Percentiles rank a stretch among this genome's conserved stretches.
phyloP scores from a whole-genome alignment of 306 rosid species.

The Medicago ruthenica region DNA sequence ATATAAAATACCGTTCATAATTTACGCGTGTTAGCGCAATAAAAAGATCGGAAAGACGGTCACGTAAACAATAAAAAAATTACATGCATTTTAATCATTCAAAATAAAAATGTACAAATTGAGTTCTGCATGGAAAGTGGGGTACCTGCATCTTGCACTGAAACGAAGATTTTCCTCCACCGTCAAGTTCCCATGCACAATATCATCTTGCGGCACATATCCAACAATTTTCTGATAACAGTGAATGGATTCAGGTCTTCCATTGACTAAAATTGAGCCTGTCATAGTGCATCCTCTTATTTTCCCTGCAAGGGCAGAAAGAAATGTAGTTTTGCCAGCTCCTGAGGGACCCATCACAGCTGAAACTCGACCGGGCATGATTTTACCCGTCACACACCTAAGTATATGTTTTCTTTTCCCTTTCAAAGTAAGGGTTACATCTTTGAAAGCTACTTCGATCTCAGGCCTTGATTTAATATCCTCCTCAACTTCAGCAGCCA shows the following conservation, averaged over 20 bases:
- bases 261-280: constrained; percentile 74
- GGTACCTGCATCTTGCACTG: constrained; percentile 89
- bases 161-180: constrained; percentile 92
- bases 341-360: constrained; percentile 97
- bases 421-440: constrained; percentile 73
- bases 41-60: too few relatives aligned
- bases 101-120: background rate
- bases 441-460: constrained; percentile 81
- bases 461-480: constrained; percentile 59
- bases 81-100: background rate
- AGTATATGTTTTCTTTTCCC: constrained; percentile 67
- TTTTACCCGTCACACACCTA: constrained; percentile 75
- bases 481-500: constrained; percentile 67
- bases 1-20: too few relatives aligned
- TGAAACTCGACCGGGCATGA: constrained; percentile 80
- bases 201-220: constrained; percentile 90
- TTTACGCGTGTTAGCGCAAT: too few relatives aligned
- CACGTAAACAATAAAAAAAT: background rate
- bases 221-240: constrained; percentile 77
- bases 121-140: constrained; percentile 24
- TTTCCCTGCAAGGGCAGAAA: constrained; percentile 78
- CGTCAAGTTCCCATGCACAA: constrained; percentile 86
- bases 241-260: constrained; percentile 69
- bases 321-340: constrained; percentile 92
- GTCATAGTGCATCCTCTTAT: constrained; percentile 67